Evolutionary conservation across 2,329 filamentous ascomycete genomes (phyloP).

Genomic region (Cercospora berteroae): DNA sequence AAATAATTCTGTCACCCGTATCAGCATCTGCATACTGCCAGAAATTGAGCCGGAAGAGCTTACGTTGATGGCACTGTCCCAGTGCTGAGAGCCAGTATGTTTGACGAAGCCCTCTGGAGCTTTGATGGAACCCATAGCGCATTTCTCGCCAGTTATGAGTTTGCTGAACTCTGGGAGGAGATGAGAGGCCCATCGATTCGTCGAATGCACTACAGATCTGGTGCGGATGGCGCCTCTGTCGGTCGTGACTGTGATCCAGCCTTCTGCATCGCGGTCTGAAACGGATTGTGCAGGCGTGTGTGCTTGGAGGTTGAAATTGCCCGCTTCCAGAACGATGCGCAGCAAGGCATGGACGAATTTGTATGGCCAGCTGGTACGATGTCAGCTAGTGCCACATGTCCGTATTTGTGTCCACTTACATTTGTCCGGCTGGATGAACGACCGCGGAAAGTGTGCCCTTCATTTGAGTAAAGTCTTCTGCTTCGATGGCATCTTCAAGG

Average conservation of each 20-base stretch:
- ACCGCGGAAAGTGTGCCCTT: constrained; percentile 33
- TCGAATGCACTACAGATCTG: constrained; percentile 25
- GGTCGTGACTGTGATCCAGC: constrained; percentile 29
- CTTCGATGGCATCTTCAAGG: constrained; percentile 27
- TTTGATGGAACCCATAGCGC: constrained; percentile 34
- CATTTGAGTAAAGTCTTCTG: constrained; percentile 37
- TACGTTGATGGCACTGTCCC: constrained; percentile 33
- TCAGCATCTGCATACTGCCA: background rate
- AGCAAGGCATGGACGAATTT: constrained; percentile 31
- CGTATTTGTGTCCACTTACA: constrained; percentile 19
- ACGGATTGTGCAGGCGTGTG: constrained; percentile 31
- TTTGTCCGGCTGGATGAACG: constrained; percentile 33
- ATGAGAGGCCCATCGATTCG: constrained; percentile 30
- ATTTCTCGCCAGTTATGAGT: constrained; percentile 25
- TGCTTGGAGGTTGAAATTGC: constrained; percentile 31
- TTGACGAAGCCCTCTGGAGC: constrained; percentile 35
- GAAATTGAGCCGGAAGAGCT: background rate
- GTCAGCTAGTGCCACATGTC: constrained; percentile 4
- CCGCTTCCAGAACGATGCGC: constrained; percentile 21
- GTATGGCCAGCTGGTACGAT: constrained; percentile 25
- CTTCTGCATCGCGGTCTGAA: constrained; percentile 28
- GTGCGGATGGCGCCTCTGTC: constrained; percentile 22
- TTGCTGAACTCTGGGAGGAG: constrained; percentile 26
- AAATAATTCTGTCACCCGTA: constrained; percentile 32
- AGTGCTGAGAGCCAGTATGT: constrained; percentile 37